Evolutionary conservation across 495 filamentous ascomycete species (phyloP), one percentile per base, ranked within the genome.

Genomic region (Daldinia caldariorum): DNA sequence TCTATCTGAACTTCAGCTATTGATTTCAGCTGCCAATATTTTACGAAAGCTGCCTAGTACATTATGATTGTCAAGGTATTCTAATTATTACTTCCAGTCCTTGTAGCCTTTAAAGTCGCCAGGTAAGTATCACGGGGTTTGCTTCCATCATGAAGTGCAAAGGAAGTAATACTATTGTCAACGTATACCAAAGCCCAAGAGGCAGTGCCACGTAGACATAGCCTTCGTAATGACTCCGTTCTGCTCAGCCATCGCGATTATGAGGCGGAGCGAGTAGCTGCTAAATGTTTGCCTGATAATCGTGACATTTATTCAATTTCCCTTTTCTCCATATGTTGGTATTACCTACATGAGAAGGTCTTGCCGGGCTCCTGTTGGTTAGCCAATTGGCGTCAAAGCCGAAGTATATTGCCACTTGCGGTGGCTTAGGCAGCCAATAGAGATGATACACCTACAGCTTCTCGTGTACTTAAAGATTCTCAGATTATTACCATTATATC

Each of bases 141-240:
- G 12, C 45, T 55, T 12, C 50, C 34, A 13, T 16, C 1, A 7
- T 58, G 34, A n/a, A 64, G 29, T 0, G 45, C 20, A 37, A 55
- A 63, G 26, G 60, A 39, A 14, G 60, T 59, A 1, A 20, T 50
- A 55, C 47, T 14, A n/a, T 63, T 54, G 7, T 60, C 50, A 6
- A 54, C 47, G 29, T 60, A 69, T 12, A 69, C 47, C 18, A 63
- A 45, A 12, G n/a, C 49, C 53, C 43, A 53, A 8, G 54, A 53
- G 9, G 8, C 3, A 51, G 26, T 26, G 26, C 26, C 26, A 26
- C 26, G 26, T 26, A 26, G 3, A 26, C 3, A 3, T 1, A 26
- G 26, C 26, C 26, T 26, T 26, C 26, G 26, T 26, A 26, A 26
- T 26, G 26, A 26, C 26, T 26, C 26, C 26, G 26, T 26, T 26